Evolutionary conservation across 495 filamentous ascomycete species (phyloP), one percentile per base, ranked within the genome.

Genomic region (Aspergillus mulundensis): DNA sequence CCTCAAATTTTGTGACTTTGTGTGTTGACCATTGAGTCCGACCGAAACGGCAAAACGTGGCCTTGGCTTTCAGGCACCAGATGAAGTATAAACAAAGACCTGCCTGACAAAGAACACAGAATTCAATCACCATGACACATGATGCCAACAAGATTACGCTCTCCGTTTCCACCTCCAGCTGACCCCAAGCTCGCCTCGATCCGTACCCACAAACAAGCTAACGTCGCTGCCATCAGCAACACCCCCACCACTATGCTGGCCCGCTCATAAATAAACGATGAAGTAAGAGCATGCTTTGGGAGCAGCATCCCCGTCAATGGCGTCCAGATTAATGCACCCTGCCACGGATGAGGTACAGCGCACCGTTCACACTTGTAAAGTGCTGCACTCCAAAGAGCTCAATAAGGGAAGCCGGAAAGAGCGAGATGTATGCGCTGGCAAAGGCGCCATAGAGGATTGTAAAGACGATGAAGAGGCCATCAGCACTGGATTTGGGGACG

Each of bases 361-460:
- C 82, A 0, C 79, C 78, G 57, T 82, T 85, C 0, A 85, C 81
- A 1, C 78, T 78, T 0, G 80, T 81, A 56, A 82, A 85, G 19
- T 78, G 74, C 54, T 78, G 73, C 14, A 83, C 80, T 1, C 81
- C 79, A 59, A 84, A 85, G 10, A 85, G 71, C 55, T 85, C 82
- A 30, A 77, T 76, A 45, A 82, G 69, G 8, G 78, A 74, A 21
- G 68, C 64, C 10, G 71, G 71, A 43, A 70, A 71, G 5, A 74
- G 57, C 19, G 68, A 69, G 50, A 71, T 72, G 42, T 72, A 74
- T 8, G 70, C 80, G n/a, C 71, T 73, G 20, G 79, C 77, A 36
- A 70, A 65, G 12, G 75, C 60, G n/a, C 78, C 79, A 58, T 83
- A 84, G 0, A 78, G 39, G 7, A 78, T 70, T 2, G 80, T 72